Conservation (phyloP, 495 filamentous ascomycete species). For the Aspergillus bertholletiae region DNA sequence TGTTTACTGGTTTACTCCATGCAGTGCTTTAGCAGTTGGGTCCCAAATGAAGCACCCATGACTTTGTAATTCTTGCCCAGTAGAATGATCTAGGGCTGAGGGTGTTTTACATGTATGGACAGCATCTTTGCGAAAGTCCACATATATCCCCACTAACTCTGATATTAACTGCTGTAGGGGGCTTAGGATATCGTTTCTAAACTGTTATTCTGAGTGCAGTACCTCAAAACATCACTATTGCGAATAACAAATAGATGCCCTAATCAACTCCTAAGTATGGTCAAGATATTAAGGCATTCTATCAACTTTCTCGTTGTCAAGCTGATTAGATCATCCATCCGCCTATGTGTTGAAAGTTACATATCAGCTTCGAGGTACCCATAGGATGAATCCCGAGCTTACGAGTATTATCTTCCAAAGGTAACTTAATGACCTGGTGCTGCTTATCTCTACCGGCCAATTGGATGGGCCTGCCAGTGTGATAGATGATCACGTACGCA, state of each 20-base stretch:
- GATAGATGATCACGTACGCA: conserved; percentile 24
- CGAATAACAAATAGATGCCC: not conserved
- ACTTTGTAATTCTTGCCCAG: too few relatives aligned
- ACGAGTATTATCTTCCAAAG: not conserved
- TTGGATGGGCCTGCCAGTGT: not conserved
- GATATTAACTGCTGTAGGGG: too few relatives aligned
- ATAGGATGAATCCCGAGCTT: too few relatives aligned
- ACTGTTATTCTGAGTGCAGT: not conserved
- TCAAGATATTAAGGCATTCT: not conserved
- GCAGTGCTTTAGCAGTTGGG: too few relatives aligned
- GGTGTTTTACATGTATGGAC: too few relatives aligned
- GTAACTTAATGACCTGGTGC: not conserved
- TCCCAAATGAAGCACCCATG: too few relatives aligned
- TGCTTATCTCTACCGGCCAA: not conserved
- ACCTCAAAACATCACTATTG: too few relatives aligned
- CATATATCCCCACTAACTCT: too few relatives aligned
- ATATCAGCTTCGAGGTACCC: not conserved
- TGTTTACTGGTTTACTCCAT: too few relatives aligned
- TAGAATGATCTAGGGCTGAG: too few relatives aligned
- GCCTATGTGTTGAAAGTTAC: not conserved
- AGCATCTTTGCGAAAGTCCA: too few relatives aligned
- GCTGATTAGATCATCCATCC: not conserved
- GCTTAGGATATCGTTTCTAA: not conserved
- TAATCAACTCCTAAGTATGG: not conserved
- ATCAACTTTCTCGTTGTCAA: not conserved